These are phyloP conservation scores for Penicillium decumbens DNA, from an alignment of 2,329 filamentous ascomycete species.

Conservation along the genomic window DNA sequence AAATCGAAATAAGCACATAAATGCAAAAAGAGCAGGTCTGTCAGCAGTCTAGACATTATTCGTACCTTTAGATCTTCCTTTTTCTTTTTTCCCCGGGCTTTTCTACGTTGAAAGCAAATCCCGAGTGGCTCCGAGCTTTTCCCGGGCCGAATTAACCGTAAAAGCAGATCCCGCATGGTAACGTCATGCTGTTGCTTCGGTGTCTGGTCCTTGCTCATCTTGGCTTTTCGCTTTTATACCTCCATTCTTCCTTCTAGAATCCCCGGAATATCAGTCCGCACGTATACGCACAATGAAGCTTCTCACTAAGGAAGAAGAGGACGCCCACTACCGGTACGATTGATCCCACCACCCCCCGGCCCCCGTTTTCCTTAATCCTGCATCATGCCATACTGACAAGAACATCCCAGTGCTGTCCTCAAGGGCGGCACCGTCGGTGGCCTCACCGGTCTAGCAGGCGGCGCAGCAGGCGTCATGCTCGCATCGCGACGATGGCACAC, in stretches of 20 bases:
- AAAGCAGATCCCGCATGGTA: slow-evolving; percentile 24
- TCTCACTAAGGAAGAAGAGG: slow-evolving; percentile 88
- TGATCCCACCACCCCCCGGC: not conserved
- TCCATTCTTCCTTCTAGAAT: not conserved
- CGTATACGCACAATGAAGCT: slow-evolving; percentile 72
- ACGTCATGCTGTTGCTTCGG: slow-evolving; percentile 21
- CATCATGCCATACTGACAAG: slow-evolving; percentile 16
- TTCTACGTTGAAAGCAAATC: not conserved
- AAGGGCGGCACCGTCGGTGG: slow-evolving; percentile 75
- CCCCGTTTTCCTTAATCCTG: not conserved
- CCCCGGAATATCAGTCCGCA: not conserved
- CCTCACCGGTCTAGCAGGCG: slow-evolving; percentile 60
- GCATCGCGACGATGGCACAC: slow-evolving; percentile 68
- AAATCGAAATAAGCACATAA: not conserved
- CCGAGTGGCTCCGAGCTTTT: slow-evolving; percentile 4
- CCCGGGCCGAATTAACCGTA: slow-evolving; percentile 7
- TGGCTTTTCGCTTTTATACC: slow-evolving; percentile 9
- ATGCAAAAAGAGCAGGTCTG: slow-evolving; percentile 5
- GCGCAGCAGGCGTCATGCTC: slow-evolving; percentile 61
- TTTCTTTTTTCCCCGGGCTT: not conserved
- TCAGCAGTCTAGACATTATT: not conserved
- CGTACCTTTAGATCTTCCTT: not conserved
- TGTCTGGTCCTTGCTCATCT: slow-evolving; percentile 20
- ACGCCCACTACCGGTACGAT: slow-evolving; percentile 69
- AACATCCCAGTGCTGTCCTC: slow-evolving; percentile 58